A percentile compares a stretch with the other conserved stretches of the same genome.
Evolutionary conservation across 2,329 filamentous ascomycete genomes (phyloP).

Genomic region (Penicillium sp.): DNA sequence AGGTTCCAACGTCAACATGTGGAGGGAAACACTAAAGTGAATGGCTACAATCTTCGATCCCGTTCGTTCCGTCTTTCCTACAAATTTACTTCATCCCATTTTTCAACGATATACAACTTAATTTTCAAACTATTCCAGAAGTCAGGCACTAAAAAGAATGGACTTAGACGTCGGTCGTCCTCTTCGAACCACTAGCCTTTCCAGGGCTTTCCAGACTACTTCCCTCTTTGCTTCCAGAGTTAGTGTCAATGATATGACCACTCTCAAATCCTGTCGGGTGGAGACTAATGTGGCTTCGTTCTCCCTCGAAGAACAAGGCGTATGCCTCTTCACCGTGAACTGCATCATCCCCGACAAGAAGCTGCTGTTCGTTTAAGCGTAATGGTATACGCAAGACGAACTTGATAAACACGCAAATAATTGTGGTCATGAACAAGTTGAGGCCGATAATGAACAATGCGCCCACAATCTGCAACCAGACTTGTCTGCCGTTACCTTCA

Average conservation of each 20-base stretch:
- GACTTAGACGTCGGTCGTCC: not conserved
- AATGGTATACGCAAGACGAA: slow-evolving; percentile 38
- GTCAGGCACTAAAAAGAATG: not conserved
- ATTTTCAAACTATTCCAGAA: not conserved
- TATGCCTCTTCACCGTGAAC: slow-evolving; percentile 53
- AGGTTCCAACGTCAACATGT: too few species aligned
- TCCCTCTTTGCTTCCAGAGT: not conserved
- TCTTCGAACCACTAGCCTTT: not conserved
- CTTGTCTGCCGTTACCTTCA: too few species aligned
- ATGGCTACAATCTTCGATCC: not conserved
- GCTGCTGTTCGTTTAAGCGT: slow-evolving; percentile 50
- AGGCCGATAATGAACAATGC: too few species aligned
- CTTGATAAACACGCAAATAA: too few species aligned
- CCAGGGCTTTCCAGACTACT: not conserved
- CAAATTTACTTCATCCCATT: not conserved
- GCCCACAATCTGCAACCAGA: too few species aligned
- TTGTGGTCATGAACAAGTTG: too few species aligned
- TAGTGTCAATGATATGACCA: slow-evolving; percentile 11
- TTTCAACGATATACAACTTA: not conserved
- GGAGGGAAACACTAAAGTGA: too few species aligned
- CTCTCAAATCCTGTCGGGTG: slow-evolving; percentile 10
- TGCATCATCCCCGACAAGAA: slow-evolving; percentile 51
- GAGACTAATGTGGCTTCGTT: slow-evolving; percentile 17
- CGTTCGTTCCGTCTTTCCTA: not conserved
- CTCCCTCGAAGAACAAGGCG: slow-evolving; percentile 27